phyloP scores from a whole-genome alignment of 345 rosid genomes.

The Acer negundo region DNA sequence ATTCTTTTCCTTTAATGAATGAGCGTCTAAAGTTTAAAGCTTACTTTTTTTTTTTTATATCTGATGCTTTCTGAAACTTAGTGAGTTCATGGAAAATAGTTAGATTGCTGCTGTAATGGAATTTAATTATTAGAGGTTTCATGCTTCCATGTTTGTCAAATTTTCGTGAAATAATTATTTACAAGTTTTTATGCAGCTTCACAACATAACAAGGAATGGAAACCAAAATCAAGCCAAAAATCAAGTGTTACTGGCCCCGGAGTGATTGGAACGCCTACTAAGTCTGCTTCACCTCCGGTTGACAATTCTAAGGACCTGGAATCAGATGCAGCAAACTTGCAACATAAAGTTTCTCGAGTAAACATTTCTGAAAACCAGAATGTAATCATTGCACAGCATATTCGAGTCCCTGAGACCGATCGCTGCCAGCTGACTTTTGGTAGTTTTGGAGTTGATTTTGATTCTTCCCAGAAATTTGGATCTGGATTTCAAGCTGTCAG shows the following conservation, averaged over 20 bases:
- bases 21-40: background rate
- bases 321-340: constrained; percentile 48
- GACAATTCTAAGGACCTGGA: constrained; percentile 49
- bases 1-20: background rate
- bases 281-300: constrained; percentile 46
- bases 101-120: background rate
- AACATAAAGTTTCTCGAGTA: constrained; percentile 49
- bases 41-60: background rate
- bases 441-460: constrained; percentile 69
- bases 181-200: constrained; percentile 43
- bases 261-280: constrained; percentile 65
- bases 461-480: constrained; percentile 38
- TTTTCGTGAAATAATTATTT: constrained; percentile 11
- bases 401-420: constrained; percentile 82
- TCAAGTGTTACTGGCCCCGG: constrained; percentile 46
- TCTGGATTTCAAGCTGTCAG: constrained; percentile 40
- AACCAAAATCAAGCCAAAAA: constrained; percentile 76
- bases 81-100: constrained; percentile 13
- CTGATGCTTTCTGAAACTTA: background rate
- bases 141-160: background rate
- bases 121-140: background rate
- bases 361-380: constrained; percentile 59
- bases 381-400: constrained; percentile 83
- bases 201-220: constrained; percentile 82
- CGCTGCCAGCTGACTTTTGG: constrained; percentile 80